Conservation (phyloP, 257 asterid species). For the Gardenia jasminoides region DNA sequence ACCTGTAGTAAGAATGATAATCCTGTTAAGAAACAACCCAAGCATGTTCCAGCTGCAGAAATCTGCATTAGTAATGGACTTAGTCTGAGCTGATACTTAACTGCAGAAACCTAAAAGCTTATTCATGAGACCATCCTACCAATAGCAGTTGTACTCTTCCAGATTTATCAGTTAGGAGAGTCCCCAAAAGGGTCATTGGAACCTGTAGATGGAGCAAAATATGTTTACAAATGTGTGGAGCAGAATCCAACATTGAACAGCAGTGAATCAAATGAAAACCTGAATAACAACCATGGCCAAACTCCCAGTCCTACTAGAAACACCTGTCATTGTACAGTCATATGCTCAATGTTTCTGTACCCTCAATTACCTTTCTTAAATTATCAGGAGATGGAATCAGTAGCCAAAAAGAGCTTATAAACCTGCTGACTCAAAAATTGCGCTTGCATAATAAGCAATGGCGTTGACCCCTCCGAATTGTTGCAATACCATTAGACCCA, state of each 20-base stretch:
- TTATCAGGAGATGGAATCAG: constrained; percentile 5
- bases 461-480: constrained; percentile 92
- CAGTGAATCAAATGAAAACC: constrained; percentile 28
- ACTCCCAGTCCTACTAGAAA: constrained; percentile 64
- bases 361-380: not conserved
- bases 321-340: constrained; percentile 45
- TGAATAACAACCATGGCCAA: constrained; percentile 83
- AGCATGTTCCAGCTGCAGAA: constrained; percentile 71
- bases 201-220: constrained; percentile 51
- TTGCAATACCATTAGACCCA: constrained; percentile 90
- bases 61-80: constrained; percentile 44
- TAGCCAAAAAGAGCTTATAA: constrained; percentile 9
- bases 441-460: constrained; percentile 81
- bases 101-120: not conserved
- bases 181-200: constrained; percentile 71
- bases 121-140: constrained; percentile 33
- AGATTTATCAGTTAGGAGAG: constrained; percentile 73
- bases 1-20: constrained; percentile 78
- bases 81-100: constrained; percentile 6
- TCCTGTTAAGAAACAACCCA: constrained; percentile 72
- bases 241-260: not conserved
- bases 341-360: constrained; percentile 7
- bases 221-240: constrained; percentile 2
- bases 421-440: constrained; percentile 85
- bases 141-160: constrained; percentile 75